A percentile compares a stretch with the other conserved stretches of the same genome.
Evolutionary conservation across 352 stramenopile genomes (phyloP).

Genomic region (Globisporangium solare): DNA sequence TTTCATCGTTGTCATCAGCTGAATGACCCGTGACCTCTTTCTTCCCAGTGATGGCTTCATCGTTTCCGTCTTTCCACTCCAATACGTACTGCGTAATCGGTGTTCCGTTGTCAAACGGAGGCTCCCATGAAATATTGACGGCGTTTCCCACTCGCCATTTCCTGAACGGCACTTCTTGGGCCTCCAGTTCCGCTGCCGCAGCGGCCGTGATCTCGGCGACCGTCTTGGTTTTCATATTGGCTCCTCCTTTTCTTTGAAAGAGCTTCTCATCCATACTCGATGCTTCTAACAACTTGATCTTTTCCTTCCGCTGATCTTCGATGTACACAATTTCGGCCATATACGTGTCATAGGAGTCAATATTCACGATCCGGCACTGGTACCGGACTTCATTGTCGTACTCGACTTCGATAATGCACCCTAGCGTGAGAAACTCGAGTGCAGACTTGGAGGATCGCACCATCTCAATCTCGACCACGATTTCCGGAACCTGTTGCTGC

Average conservation of each 20-base stretch:
- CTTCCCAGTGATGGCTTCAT: conserved; percentile 20
- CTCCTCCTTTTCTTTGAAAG: conserved; percentile 11
- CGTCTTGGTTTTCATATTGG: conserved; percentile 14
- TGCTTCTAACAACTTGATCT: conserved; percentile 52
- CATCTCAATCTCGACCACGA: conserved; percentile 45
- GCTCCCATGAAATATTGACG: conserved; percentile 66
- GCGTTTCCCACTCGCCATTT: conserved; percentile 65
- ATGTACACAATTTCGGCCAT: conserved; percentile 59
- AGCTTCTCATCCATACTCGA: conserved; percentile 23
- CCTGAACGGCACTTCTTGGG: conserved; percentile 52
- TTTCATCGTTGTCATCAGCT: background rate
- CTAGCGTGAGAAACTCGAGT: conserved; percentile 61
- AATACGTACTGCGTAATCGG: conserved; percentile 59
- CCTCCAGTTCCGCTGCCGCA: conserved; percentile 29
- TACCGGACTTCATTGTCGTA: conserved; percentile 77
- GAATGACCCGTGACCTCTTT: conserved; percentile 3
- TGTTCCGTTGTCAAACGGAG: conserved; percentile 54
- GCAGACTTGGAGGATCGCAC: conserved; percentile 42
- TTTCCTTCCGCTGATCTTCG: conserved; percentile 59
- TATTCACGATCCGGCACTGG: conserved; percentile 40
- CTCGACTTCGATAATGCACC: conserved; percentile 55
- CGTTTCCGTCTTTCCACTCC: conserved; percentile 62
- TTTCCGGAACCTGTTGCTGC: conserved; percentile 63
- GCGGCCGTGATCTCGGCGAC: conserved; percentile 43
- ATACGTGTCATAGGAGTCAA: conserved; percentile 59